Conservation (phyloP, 1,139 yeast species). For the Taphrina pruni region DNA sequence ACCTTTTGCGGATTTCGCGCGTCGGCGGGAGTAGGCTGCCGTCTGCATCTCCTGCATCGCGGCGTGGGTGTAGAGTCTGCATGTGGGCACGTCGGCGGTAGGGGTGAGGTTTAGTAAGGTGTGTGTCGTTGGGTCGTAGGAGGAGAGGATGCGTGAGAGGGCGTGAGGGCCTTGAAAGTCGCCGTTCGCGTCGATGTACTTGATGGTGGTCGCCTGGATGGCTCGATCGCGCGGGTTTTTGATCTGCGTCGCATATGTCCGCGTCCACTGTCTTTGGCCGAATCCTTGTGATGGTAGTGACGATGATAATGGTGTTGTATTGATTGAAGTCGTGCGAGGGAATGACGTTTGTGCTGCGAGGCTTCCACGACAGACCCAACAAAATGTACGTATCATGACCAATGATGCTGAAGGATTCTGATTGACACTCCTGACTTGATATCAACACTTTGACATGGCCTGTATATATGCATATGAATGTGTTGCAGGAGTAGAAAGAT, state of each 20-base stretch:
- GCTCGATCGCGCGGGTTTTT: conserved; percentile 36
- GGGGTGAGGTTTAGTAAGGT: conserved; percentile 37
- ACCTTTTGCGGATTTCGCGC: conserved; percentile 16
- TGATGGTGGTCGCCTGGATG: conserved; percentile 21
- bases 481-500: too few species aligned
- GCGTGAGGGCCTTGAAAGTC: conserved; percentile 19
- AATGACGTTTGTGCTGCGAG: not conserved
- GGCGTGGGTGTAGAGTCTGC: conserved; percentile 29
- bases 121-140: conserved; percentile 33
- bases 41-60: conserved; percentile 25
- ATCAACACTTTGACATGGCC: too few species aligned
- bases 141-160: conserved; percentile 15
- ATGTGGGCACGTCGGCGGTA: conserved; percentile 33
- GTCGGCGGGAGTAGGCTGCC: conserved; percentile 22
- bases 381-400: not conserved
- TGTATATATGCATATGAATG: too few species aligned
- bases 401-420: too few species aligned
- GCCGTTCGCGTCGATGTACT: conserved; percentile 27
- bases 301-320: not conserved
- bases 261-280: not conserved
- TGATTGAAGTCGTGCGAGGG: not conserved
- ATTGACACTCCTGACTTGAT: too few species aligned
- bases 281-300: too few species aligned
- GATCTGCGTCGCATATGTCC: conserved; percentile 17
- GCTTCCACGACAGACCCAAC: not conserved